Conservation (phyloP, 2,329 filamentous ascomycete species). For the Elsinoe australis region DNA sequence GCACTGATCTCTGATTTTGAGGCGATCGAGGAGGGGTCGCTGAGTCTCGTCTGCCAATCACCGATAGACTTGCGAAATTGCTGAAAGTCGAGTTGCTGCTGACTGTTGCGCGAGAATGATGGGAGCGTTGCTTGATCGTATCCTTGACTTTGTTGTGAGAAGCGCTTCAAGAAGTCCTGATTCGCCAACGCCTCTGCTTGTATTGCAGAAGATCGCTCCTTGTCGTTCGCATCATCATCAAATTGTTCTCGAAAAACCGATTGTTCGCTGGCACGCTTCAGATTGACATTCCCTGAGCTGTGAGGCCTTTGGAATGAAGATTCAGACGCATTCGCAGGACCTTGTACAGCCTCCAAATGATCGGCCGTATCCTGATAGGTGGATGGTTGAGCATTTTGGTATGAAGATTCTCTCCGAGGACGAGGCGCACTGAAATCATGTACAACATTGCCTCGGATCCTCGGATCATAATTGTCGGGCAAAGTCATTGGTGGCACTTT, state of each 20-base stretch:
- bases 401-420: constrained; percentile 29
- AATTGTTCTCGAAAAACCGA: constrained; percentile 56
- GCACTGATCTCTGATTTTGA: constrained; percentile 20
- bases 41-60: constrained; percentile 17
- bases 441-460: constrained; percentile 55
- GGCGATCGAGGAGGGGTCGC: constrained; percentile 23
- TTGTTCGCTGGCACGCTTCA: constrained; percentile 33
- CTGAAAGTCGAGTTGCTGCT: constrained; percentile 27
- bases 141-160: constrained; percentile 30
- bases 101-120: constrained; percentile 31
- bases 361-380: constrained; percentile 6
- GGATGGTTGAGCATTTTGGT: not conserved
- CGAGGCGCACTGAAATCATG: constrained; percentile 59
- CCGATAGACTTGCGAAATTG: constrained; percentile 11
- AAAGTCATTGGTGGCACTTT: constrained; percentile 39
- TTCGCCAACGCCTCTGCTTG: constrained; percentile 43
- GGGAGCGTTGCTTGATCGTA: constrained; percentile 29
- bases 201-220: constrained; percentile 36
- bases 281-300: constrained; percentile 8
- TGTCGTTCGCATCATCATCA: constrained; percentile 42
- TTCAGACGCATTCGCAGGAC: constrained; percentile 4
- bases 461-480: constrained; percentile 55
- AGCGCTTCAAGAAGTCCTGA: constrained; percentile 41
- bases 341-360: too few species aligned
- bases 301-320: constrained; percentile 3